phyloP scores from a whole-genome alignment of 139 green algal genomes.

The Micractinium sp. region DNA sequence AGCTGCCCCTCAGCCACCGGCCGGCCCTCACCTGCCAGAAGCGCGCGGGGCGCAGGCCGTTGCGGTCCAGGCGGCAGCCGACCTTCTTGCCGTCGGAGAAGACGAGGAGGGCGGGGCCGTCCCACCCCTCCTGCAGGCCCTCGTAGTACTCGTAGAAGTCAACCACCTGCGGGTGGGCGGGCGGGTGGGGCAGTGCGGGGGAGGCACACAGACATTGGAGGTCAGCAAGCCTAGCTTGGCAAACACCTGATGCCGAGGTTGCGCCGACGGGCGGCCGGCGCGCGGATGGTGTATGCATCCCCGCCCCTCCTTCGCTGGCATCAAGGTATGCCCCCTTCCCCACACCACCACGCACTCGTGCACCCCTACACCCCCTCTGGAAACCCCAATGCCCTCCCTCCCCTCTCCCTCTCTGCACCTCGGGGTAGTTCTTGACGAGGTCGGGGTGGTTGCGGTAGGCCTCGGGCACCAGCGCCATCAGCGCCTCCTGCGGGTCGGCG shows the following conservation, averaged over 20 bases:
- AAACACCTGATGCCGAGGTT: too few relatives aligned
- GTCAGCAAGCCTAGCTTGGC: not conserved
- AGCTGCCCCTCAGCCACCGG: not conserved
- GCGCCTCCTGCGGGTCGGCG: slow-evolving; percentile 74
- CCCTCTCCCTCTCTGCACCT: slow-evolving; percentile 54
- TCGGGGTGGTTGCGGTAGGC: slow-evolving; percentile 92
- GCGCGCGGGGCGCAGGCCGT: slow-evolving; percentile 95
- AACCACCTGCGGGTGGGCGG: slow-evolving; percentile 45
- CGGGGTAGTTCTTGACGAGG: slow-evolving; percentile 88
- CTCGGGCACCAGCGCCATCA: slow-evolving; percentile 98
- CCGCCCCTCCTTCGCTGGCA: too few relatives aligned
- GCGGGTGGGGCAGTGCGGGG: not conserved
- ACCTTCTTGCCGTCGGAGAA: slow-evolving; percentile 95
- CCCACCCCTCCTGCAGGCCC: slow-evolving; percentile 98
- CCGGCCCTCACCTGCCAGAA: slow-evolving; percentile 88
- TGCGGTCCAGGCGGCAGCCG: slow-evolving; percentile 94
- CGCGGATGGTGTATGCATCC: too few relatives aligned
- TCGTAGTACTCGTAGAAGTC: slow-evolving; percentile 98
- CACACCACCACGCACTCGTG: too few relatives aligned
- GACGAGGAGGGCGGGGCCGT: slow-evolving; percentile 97
- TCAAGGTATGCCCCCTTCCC: too few relatives aligned
- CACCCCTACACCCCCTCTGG: too few relatives aligned
- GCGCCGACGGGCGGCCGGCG: too few relatives aligned
- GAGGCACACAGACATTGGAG: not conserved
- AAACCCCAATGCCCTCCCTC: too few relatives aligned